A percentile compares a stretch with the other conserved stretches of the same genome.
Evolutionary conservation across 2,329 filamentous ascomycete genomes (phyloP).

Genomic region (Fusarium nodosum): DNA sequence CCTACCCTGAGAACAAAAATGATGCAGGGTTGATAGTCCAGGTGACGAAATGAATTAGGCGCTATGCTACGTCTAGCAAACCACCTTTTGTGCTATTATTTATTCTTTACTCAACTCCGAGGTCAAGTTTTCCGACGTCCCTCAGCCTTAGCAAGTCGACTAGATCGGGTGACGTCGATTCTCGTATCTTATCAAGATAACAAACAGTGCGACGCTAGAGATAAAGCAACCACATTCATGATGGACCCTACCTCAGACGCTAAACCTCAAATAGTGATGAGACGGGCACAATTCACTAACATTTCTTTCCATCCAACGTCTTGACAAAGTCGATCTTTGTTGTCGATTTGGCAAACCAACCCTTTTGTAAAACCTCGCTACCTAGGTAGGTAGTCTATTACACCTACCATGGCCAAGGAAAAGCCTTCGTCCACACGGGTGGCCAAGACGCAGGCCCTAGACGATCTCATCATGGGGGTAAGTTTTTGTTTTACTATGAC

Average conservation of each 20-base stretch:
- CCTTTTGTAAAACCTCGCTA: neutral
- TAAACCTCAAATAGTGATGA: constrained; percentile 24
- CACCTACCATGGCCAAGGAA: constrained; percentile 34
- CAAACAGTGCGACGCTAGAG: constrained; percentile 10
- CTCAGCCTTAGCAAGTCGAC: neutral
- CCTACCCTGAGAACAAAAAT: neutral
- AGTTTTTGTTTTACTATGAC: constrained; percentile 47
- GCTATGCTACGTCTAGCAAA: neutral
- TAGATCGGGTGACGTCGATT: constrained; percentile 22
- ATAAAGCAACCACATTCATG: neutral
- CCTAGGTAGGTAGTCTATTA: neutral
- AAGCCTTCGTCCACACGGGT: constrained; percentile 23
- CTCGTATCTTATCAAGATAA: constrained; percentile 20
- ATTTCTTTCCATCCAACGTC: constrained; percentile 27
- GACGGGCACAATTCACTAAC: constrained; percentile 38
- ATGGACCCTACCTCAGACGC: constrained; percentile 16
- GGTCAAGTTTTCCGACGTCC: neutral
- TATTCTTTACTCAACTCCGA: neutral
- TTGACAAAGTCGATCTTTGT: constrained; percentile 15
- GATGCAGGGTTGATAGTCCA: neutral
- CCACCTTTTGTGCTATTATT: neutral
- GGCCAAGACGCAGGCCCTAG: constrained; percentile 53
- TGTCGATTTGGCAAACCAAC: neutral
- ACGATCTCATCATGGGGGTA: constrained; percentile 70
- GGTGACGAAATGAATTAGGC: neutral